Conservation (phyloP, 2,329 filamentous ascomycete species). For the Ceratocystis ficicola region DNA sequence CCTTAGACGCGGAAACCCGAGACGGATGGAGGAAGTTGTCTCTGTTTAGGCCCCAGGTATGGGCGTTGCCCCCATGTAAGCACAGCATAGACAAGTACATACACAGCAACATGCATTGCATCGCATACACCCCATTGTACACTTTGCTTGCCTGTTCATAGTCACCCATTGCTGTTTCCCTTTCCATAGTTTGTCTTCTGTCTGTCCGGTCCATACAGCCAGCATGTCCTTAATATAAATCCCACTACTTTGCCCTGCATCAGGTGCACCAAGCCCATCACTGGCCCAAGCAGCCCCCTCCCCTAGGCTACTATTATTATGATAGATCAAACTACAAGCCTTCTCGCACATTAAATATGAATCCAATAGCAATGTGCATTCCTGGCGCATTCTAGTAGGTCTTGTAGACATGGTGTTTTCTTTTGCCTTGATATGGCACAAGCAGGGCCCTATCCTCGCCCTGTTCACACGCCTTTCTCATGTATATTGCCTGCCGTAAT, state of each 20-base stretch:
- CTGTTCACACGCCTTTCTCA: neutral
- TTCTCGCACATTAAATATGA: neutral
- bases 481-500: neutral
- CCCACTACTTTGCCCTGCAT: neutral
- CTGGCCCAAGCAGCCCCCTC: neutral
- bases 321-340: neutral
- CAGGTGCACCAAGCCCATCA: neutral
- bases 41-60: neutral
- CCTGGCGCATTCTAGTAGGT: neutral
- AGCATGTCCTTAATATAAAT: neutral
- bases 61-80: no score
- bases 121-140: no score
- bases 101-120: no score
- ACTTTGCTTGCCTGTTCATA: no score
- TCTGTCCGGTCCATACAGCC: neutral
- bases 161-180: no score
- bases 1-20: slow-evolving; percentile 3
- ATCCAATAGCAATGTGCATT: neutral
- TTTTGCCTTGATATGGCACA: neutral
- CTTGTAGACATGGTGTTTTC: neutral
- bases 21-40: neutral
- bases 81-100: no score
- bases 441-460: neutral
- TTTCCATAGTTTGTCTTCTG: no score
- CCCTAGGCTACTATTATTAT: neutral